Base-by-base conservation (phyloP, 768 basidiomycete species). In the Kondoa malvinella region DNA sequence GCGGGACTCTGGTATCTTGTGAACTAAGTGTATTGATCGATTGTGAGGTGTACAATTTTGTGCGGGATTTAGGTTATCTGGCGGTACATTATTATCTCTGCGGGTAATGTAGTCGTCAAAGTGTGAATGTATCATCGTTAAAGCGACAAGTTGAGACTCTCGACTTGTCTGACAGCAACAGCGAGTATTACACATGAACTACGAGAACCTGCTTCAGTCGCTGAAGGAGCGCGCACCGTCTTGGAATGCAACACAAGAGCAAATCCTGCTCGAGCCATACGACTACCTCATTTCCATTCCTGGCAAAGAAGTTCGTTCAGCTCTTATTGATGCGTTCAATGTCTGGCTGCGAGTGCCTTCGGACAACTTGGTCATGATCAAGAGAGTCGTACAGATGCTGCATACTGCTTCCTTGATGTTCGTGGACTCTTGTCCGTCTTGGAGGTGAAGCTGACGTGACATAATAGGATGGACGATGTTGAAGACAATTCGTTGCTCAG, bases 361-460 rank as follows among this genome's bases (percentile, higher is more conserved):
- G 30, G 82, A 83, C 29, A 86, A 86, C 76, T 82, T 95, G 21
- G 76, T 76, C 30, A 79, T 87, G 57, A 91, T 99, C 69, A 82
- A 85, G 1, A 82, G 82, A 70, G 83, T 99, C 65, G 88, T 99
- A 34, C 85, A 85, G 74, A 96, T 94, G 91, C 80, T 97, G 25
- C 95, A 99, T 73, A 90, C 86, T 65, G 92, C 92, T 2, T 91
- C 89, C 76, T 81, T 99, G 29, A 82, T 97, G 92, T 92, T 73
- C 74, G 82, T 76, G 16, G 25, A 25, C 57, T 33, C 66, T 14
- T 57, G 34, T 34, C 31, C 50, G 30, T 34, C 26, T 27, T 21
- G 16, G 4, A 3, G 16, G 33, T 21, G 30, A 26, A 31, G 21
- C 4, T 68, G 21, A 34, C 32, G n/a, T 50, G 3, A 25, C 4